A percentile compares a stretch with the other conserved stretches of the same genome.
phyloP scores from a whole-genome alignment of 352 stramenopile genomes.

The Pythium phragmiticola region DNA sequence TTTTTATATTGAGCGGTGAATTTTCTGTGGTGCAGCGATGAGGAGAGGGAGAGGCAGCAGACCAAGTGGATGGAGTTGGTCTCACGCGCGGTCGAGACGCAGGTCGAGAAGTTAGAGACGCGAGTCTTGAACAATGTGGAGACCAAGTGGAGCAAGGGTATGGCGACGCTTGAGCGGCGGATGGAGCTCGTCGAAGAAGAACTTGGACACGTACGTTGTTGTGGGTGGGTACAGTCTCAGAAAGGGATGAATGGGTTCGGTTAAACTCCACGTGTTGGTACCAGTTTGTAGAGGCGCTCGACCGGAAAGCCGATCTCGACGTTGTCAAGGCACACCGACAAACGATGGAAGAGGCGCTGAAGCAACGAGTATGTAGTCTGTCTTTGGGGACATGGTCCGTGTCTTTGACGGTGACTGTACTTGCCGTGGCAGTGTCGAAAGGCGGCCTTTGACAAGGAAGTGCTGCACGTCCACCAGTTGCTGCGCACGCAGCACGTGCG shows the following conservation, averaged over 20 bases:
- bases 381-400: background rate
- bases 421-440: slow-evolving; percentile 50
- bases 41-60: slow-evolving; percentile 20
- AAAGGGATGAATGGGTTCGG: background rate
- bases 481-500: slow-evolving; percentile 30
- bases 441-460: slow-evolving; percentile 43
- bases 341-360: slow-evolving; percentile 41
- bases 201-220: slow-evolving; percentile 37
- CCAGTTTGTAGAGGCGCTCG: slow-evolving; percentile 38
- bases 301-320: slow-evolving; percentile 47
- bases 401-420: background rate
- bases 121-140: slow-evolving; percentile 11
- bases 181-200: slow-evolving; percentile 58
- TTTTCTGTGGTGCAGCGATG: slow-evolving; percentile 18
- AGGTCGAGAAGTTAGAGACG: slow-evolving; percentile 12
- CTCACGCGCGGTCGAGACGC: slow-evolving; percentile 14
- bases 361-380: slow-evolving; percentile 34
- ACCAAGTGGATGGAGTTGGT: slow-evolving; percentile 15
- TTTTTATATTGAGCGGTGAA: background rate
- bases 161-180: slow-evolving; percentile 34
- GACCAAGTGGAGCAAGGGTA: background rate
- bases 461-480: slow-evolving; percentile 38
- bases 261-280: background rate
- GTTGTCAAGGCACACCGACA: slow-evolving; percentile 31
- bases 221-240: no score